These are phyloP conservation scores for Acanthamoeba sp. DNA, from an alignment of 208 protist species.

Conservation along the genomic window DNA sequence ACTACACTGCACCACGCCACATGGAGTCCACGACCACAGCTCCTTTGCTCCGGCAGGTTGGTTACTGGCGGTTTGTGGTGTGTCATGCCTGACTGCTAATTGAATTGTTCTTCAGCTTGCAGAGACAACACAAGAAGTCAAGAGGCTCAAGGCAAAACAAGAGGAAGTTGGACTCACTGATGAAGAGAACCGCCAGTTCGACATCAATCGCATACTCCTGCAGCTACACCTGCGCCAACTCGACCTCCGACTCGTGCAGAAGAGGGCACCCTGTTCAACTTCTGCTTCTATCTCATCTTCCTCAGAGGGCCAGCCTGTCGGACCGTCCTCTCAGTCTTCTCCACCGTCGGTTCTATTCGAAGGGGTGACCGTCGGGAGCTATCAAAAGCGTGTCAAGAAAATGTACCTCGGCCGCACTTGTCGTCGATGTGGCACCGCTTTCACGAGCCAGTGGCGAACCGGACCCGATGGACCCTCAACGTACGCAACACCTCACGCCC, in stretches of 20 bases:
- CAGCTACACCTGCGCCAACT: neutral
- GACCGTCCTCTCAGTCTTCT: neutral
- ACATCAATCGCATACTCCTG: neutral
- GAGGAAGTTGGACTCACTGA: neutral
- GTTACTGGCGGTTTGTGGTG: too few relatives aligned
- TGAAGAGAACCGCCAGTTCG: neutral
- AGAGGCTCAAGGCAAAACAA: neutral
- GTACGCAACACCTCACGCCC: neutral
- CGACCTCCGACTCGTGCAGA: neutral
- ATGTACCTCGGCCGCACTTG: neutral
- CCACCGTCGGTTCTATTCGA: neutral
- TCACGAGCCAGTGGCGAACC: neutral
- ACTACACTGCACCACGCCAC: too few relatives aligned
- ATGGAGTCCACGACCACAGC: too few relatives aligned
- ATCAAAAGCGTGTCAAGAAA: neutral
- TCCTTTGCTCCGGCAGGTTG: neutral
- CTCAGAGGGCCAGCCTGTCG: too few relatives aligned
- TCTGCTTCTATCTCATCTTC: neutral
- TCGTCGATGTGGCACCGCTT: neutral
- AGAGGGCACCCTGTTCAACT: neutral
- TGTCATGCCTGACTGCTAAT: neutral
- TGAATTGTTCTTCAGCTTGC: neutral
- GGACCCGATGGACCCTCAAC: neutral
- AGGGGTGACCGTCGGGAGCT: neutral
- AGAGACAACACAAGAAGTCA: neutral